Percentiles rank a stretch among this genome's conserved stretches.
phyloP scores from a whole-genome alignment of 2,329 filamentous ascomycete species.

The Fusarium haematococcum region DNA sequence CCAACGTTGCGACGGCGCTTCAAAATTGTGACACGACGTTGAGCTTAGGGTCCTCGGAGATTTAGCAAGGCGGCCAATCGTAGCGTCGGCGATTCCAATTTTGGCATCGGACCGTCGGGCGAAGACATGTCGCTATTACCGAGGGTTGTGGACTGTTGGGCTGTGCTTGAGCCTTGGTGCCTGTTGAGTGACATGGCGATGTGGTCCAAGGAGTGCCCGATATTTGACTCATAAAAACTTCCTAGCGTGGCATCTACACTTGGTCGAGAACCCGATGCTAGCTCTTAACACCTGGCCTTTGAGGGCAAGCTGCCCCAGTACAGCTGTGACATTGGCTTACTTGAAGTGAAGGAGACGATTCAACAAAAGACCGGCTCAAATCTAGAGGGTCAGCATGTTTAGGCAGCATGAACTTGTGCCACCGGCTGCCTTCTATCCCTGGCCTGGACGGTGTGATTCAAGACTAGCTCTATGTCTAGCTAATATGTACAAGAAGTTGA shows the following conservation, averaged over 20 bases:
- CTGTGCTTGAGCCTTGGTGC: background rate
- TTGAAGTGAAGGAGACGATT: background rate
- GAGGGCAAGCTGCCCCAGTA: background rate
- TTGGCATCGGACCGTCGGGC: background rate
- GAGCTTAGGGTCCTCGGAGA: constrained; percentile 14
- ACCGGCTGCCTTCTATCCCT: no score
- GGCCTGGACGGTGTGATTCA: no score
- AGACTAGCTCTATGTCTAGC: background rate
- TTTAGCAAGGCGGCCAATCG: constrained; percentile 14
- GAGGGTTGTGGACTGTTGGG: background rate
- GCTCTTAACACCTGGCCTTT: background rate
- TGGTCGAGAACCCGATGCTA: background rate
- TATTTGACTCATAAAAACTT: background rate
- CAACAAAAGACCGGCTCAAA: background rate
- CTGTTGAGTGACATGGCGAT: background rate
- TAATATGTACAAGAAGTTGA: background rate
- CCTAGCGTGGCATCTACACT: background rate
- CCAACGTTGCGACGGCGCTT: background rate
- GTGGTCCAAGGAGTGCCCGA: background rate
- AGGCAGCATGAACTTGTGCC: background rate
- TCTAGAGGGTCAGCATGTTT: background rate
- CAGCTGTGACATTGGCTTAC: background rate
- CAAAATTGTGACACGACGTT: background rate
- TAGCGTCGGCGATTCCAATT: background rate
- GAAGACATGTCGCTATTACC: background rate